Evolutionary conservation across 164 flowering plant species (phyloP).

Genomic region (Sextonia rubra): DNA sequence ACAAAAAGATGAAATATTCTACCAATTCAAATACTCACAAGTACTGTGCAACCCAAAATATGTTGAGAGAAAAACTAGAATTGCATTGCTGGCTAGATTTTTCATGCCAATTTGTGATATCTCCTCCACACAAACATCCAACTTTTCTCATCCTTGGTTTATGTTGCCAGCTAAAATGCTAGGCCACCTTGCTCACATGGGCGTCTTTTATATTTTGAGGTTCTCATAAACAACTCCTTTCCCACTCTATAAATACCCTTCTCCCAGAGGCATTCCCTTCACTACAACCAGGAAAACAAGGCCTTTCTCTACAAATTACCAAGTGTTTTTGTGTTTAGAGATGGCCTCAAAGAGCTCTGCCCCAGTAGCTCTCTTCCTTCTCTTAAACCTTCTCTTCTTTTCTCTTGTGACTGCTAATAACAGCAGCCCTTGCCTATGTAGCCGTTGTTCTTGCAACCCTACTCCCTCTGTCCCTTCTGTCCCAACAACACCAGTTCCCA

Average conservation of each 20-base stretch:
- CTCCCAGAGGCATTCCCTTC: background rate
- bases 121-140: background rate
- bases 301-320: no score
- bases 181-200: background rate
- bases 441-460: conserved; percentile 6
- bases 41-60: no score
- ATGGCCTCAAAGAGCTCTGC: conserved; percentile 48
- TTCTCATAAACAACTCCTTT: background rate
- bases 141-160: no score
- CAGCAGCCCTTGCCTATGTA: background rate
- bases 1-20: no score
- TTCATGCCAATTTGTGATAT: background rate
- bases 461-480: background rate
- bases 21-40: no score
- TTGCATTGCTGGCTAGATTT: background rate
- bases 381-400: conserved; percentile 62
- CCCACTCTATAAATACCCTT: background rate
- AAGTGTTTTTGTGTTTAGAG: conserved; percentile 1
- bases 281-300: background rate
- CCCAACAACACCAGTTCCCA: background rate
- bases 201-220: background rate
- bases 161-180: background rate
- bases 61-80: background rate
- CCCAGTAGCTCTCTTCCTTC: conserved; percentile 37
- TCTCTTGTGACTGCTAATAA: conserved; percentile 31